Evolutionary conservation across 2,329 filamentous ascomycete genomes (phyloP).

Genomic region (Clonostachys sp.): DNA sequence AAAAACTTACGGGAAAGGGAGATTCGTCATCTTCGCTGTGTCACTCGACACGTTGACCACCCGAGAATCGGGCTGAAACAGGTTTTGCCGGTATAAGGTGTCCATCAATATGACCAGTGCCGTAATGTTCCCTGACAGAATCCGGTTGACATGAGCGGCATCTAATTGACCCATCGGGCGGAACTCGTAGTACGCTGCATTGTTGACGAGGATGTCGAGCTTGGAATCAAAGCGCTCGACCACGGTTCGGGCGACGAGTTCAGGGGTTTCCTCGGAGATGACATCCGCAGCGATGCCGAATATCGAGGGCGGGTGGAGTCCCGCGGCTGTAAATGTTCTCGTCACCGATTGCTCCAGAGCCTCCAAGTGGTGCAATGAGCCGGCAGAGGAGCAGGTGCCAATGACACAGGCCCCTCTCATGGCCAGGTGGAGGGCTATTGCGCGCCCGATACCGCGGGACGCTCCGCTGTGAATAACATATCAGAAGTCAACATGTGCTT

Average conservation of each 20-base stretch:
- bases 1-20: constrained; percentile 16
- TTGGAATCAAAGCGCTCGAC: constrained; percentile 10
- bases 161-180: constrained; percentile 20
- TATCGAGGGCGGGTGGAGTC: constrained; percentile 9
- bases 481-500: no score
- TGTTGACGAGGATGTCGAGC: constrained; percentile 26
- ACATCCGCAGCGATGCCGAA: constrained; percentile 20
- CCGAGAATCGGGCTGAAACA: constrained; percentile 22
- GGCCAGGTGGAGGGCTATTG: constrained; percentile 17
- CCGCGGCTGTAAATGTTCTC: constrained; percentile 4
- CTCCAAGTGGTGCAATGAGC: no score
- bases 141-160: constrained; percentile 17
- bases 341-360: constrained; percentile 12
- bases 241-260: constrained; percentile 16
- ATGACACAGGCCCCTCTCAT: constrained; percentile 20
- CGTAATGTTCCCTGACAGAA: constrained; percentile 25
- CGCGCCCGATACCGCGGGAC: constrained; percentile 11
- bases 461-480: neutral
- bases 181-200: constrained; percentile 8
- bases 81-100: constrained; percentile 17
- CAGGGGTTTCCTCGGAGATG: constrained; percentile 16
- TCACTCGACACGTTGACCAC: constrained; percentile 26
- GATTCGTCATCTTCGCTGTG: neutral
- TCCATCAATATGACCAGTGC: constrained; percentile 26
- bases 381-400: constrained; percentile 18